Evolutionary conservation across 805 yeast species (phyloP).

Genomic region (Yarrowia sp.): DNA sequence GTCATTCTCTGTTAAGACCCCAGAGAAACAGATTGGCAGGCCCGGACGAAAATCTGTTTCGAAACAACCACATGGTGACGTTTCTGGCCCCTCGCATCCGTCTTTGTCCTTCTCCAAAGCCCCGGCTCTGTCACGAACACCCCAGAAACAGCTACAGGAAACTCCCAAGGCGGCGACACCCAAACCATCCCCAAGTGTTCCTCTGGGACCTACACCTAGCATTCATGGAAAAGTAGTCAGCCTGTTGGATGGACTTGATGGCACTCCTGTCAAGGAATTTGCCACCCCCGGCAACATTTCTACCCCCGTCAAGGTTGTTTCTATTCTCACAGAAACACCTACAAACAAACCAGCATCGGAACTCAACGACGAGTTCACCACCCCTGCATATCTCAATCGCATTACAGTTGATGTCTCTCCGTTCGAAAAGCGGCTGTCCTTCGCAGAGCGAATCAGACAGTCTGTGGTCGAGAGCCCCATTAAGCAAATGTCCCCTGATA

Average conservation of each 20-base stretch:
- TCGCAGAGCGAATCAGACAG: slow-evolving; percentile 2
- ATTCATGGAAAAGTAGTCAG: slow-evolving; percentile 72
- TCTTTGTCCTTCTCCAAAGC: not conserved
- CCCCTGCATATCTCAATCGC: slow-evolving; percentile 23
- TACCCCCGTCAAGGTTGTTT: not conserved
- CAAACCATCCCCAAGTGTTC: slow-evolving; percentile 32
- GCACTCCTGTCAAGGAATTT: not conserved
- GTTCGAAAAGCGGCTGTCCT: not conserved
- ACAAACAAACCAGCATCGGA: not conserved
- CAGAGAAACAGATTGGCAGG: not conserved
- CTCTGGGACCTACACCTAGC: slow-evolving; percentile 86
- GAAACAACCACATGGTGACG: not conserved
- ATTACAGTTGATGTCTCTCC: slow-evolving; percentile 31
- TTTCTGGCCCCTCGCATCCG: not conserved
- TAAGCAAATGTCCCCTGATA: not conserved
- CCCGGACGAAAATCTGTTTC: not conserved
- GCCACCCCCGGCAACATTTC: not conserved
- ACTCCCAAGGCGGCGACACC: slow-evolving; percentile 8
- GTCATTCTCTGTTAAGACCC: not conserved
- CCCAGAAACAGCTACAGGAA: not conserved
- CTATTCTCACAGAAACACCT: not conserved
- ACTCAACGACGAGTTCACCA: not conserved
- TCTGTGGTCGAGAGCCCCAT: not conserved
- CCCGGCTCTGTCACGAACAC: not conserved
- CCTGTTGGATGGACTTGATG: slow-evolving; percentile 53